Evolutionary conservation across 257 asterid species (phyloP), one percentile per base, ranked within the genome.

Genomic region (Primulina tabacum): DNA sequence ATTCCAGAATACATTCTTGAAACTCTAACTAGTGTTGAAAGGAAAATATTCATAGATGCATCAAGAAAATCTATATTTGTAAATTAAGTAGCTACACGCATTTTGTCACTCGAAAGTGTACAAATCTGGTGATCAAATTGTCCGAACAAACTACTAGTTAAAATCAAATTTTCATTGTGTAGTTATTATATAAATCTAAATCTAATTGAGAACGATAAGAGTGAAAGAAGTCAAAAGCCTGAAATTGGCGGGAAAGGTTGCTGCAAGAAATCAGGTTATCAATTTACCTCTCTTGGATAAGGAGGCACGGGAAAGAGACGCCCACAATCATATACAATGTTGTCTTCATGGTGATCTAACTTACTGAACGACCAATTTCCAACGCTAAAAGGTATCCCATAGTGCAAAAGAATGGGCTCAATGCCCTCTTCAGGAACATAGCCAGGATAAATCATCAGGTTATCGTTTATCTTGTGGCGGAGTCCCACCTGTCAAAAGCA

Each of bases 371-470:
- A 85, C 97, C 99, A 94, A 76, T 89, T 93, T 60, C 97, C 97
- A 33, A 91, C 86, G 8, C 63, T 83, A 76, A 90, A 94, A 79
- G 97, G 89, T 86, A 94, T 77, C 60, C 97, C 99, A 77, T 94
- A 94, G 78, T 94, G 99, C 88, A 94, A 60, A 58, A 94, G 99
- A 73, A 94, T 89, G 70, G 99, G 99, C 75, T 94, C 99, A 34
- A 94, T 71, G 37, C 97, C 97, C 64, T 85, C 96, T 43, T 80
- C 79, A 69, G 99, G 97, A 77, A 74, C 68, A 84, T 94, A 94
- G 73, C 99, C 99, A 7, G 97, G 99, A 87, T 91, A 94, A 60
- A 94, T 87, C 99, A 94, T 94, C 87, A 93, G 73, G 89, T 83
- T 82, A 74, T 88, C 88, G 53, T 77, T 90, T 78, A 89, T 93